Evolutionary conservation across 2,329 filamentous ascomycete genomes (phyloP).

Genomic region (Erysiphe pulchra): DNA sequence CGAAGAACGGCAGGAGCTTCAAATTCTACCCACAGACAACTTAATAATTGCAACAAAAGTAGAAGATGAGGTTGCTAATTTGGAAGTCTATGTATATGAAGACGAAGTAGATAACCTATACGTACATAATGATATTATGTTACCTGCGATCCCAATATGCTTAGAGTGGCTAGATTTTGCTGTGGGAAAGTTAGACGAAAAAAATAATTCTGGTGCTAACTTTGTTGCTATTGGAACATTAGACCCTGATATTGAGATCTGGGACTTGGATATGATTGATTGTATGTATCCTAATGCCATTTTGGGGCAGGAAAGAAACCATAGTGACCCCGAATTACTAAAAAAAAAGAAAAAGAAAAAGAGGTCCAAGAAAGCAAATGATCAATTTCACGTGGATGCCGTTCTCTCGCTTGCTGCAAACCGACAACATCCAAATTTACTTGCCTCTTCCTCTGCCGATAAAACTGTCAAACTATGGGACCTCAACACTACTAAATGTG

Average conservation of each 20-base stretch:
- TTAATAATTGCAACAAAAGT: slow-evolving; percentile 77
- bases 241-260: slow-evolving; percentile 95
- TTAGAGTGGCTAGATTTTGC: slow-evolving; percentile 88
- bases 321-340: slow-evolving; percentile 21
- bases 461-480: slow-evolving; percentile 98
- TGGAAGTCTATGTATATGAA: slow-evolving; percentile 95
- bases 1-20: slow-evolving; percentile 77
- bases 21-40: slow-evolving; percentile 82
- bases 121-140: slow-evolving; percentile 98
- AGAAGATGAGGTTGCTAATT: slow-evolving; percentile 86
- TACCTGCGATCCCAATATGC: slow-evolving; percentile 84
- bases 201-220: slow-evolving; percentile 48
- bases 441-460: slow-evolving; percentile 87
- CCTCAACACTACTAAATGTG: slow-evolving; percentile 70
- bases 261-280: slow-evolving; percentile 89
- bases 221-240: slow-evolving; percentile 91
- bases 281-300: slow-evolving; percentile 97
- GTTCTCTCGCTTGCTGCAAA: slow-evolving; percentile 81
- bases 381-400: slow-evolving; percentile 80
- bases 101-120: slow-evolving; percentile 90
- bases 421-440: slow-evolving; percentile 73
- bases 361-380: slow-evolving; percentile 70
- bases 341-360: slow-evolving; percentile 72
- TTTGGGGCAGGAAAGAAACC: slow-evolving; percentile 42
- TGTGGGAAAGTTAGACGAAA: slow-evolving; percentile 42